phyloP scores from a whole-genome alignment of 169 alveolate genomes.

The Theileria annulata region DNA sequence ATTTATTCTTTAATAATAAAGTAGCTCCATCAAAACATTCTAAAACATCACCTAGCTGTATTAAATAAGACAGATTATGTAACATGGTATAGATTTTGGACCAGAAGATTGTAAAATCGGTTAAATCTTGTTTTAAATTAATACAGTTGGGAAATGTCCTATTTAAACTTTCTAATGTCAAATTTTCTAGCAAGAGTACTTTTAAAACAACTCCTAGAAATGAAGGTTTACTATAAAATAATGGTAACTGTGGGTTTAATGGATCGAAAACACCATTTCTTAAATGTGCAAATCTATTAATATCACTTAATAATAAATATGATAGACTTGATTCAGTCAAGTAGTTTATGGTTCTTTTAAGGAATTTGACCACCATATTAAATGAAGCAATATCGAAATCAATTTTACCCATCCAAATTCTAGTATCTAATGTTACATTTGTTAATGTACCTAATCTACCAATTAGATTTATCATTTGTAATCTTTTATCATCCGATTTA shows the following conservation, averaged over 20 bases:
- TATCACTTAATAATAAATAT: conserved; percentile 30
- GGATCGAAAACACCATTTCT: not conserved
- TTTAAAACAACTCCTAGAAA: conserved; percentile 50
- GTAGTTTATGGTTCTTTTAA: conserved; percentile 67
- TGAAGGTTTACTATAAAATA: conserved; percentile 7
- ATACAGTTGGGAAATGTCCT: conserved; percentile 42
- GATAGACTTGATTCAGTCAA: conserved; percentile 73
- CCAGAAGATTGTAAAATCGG: conserved; percentile 46
- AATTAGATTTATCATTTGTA: conserved; percentile 41
- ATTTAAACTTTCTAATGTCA: not conserved
- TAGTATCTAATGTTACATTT: conserved; percentile 30
- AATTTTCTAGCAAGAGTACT: conserved; percentile 12
- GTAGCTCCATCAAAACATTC: conserved; percentile 56
- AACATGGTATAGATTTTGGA: conserved; percentile 21
- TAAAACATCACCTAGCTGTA: conserved; percentile 49
- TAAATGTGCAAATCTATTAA: not conserved
- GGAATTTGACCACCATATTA: conserved; percentile 67
- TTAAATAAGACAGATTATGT: conserved; percentile 31
- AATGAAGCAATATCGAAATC: conserved; percentile 71
- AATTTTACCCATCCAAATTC: conserved; percentile 47
- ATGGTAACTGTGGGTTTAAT: not conserved
- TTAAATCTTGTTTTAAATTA: conserved; percentile 38
- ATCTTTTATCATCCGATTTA: conserved; percentile 18
- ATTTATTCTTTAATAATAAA: conserved; percentile 2
- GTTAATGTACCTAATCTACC: conserved; percentile 69